A percentile compares a stretch with the other conserved stretches of the same genome.
Evolutionary conservation across 352 stramenopile species (phyloP).

Genomic region (Globisporangium spinosum): DNA sequence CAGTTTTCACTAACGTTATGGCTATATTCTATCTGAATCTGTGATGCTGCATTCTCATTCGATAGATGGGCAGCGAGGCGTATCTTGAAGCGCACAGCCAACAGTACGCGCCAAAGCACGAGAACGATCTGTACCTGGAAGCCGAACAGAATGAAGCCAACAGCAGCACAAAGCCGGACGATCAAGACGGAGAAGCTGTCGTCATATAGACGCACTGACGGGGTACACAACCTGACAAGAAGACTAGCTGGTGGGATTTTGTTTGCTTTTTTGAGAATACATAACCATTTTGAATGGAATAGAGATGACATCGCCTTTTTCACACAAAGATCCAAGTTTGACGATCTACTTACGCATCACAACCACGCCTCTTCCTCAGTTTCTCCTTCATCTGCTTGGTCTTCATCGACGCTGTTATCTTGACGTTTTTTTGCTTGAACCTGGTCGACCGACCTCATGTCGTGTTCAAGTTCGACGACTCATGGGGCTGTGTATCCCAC

Average conservation of each 20-base stretch:
- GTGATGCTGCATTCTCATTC: neutral
- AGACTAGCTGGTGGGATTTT: neutral
- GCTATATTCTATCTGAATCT: slow-evolving; percentile 5
- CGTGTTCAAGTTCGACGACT: neutral
- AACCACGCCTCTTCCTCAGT: neutral
- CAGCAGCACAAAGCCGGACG: slow-evolving; percentile 4
- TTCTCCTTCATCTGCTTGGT: neutral
- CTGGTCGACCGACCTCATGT: neutral
- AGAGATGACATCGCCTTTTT: neutral
- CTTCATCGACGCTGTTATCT: neutral
- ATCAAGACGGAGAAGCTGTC: slow-evolving; percentile 13
- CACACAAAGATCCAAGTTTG: neutral
- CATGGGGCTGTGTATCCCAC: neutral
- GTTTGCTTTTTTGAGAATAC: neutral
- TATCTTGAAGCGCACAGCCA: slow-evolving; percentile 59
- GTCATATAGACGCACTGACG: slow-evolving; percentile 8
- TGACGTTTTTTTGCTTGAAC: neutral
- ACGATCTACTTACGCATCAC: neutral
- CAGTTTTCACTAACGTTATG: neutral
- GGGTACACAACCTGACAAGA: neutral
- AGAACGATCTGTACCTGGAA: slow-evolving; percentile 29
- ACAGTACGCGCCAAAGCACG: slow-evolving; percentile 16
- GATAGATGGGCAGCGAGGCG: slow-evolving; percentile 67
- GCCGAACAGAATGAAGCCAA: slow-evolving; percentile 3
- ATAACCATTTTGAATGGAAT: neutral